A percentile compares a stretch with the other conserved stretches of the same genome.
These are phyloP conservation scores for Mycena latifolia DNA, from an alignment of 768 basidiomycete genomes.

Conservation along the genomic window DNA sequence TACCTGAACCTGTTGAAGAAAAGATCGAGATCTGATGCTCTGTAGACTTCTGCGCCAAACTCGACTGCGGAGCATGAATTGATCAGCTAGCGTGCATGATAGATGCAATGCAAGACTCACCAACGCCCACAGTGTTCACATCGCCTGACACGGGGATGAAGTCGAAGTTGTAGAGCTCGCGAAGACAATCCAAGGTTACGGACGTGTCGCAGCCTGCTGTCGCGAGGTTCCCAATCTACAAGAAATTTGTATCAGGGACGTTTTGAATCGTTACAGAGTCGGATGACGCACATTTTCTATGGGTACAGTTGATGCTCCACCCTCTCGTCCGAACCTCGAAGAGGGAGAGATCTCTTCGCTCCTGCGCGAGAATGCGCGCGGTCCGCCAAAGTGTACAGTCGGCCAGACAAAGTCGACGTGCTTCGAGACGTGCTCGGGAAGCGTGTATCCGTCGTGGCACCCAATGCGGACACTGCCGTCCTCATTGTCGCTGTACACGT, in stretches of 20 bases:
- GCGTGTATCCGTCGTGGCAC: constrained; percentile 27
- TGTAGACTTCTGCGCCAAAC: constrained; percentile 23
- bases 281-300: constrained; percentile 17
- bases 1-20: too few species aligned
- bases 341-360: constrained; percentile 9
- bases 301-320: constrained; percentile 23
- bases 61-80: constrained; percentile 11
- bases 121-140: constrained; percentile 21
- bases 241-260: not conserved
- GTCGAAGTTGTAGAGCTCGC: constrained; percentile 29
- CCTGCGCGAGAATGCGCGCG: constrained; percentile 6
- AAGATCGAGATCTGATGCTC: constrained; percentile 23
- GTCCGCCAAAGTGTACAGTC: constrained; percentile 22
- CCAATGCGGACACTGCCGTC: constrained; percentile 21
- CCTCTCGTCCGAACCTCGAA: constrained; percentile 20
- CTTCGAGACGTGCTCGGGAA: constrained; percentile 26
- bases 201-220: constrained; percentile 21
- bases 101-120: not conserved
- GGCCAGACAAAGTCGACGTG: constrained; percentile 29
- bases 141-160: constrained; percentile 26
- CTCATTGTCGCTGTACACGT: constrained; percentile 22
- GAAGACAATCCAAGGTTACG: constrained; percentile 25
- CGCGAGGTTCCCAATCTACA: constrained; percentile 16
- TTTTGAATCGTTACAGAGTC: not conserved
- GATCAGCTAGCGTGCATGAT: not conserved